Base-by-base conservation (phyloP, 225 moss, liverwort and hornwort species). In the Thuidium tamariscinum region DNA sequence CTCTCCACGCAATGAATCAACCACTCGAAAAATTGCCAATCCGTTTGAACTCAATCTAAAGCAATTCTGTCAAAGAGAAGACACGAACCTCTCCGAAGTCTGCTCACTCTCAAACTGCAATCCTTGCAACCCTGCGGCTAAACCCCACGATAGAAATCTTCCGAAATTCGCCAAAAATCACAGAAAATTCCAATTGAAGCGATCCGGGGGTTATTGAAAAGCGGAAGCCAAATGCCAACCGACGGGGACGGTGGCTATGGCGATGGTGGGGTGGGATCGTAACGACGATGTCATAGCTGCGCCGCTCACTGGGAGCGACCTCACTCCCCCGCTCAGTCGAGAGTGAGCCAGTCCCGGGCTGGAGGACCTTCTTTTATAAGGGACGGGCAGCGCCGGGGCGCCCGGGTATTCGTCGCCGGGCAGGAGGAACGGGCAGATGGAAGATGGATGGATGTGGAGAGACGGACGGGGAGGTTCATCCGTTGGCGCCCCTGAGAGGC, bases 261-360 rank as follows among this genome's bases (percentile, higher is more conserved):
- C 41, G 66, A 44, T 13, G 82, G 39, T 27, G 74, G 62, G 67
- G 34, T n/a, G n/a, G 27, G 49, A 79, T 66, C 79, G 51, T 30
- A 67, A 30, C 37, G n/a, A 55, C 69, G 54, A 42, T 23, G 20
- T 71, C 77, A 54, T 44, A 73, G 86, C 85, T 82, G 71, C 85
- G 88, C 86, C 80, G 88, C 81, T 84, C 68, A 39, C 69, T 55
- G 87, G 34, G 78, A 88, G 91, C 88, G 82, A 85, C 86, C 76
- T 85, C 91, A 84, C 89, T 77, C 89, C 86, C 89, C 89, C 89
- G 85, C 89, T 78, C 87, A 81, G 56, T 41, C 71, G 72, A 77
- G 85, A 84, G 83, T 84, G 48, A 83, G 63, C 49, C 64, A n/a
- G 52, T 11, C 30, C 4, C 22, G 68, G 18, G 41, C 82, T 61